These are phyloP conservation scores for Kingdonia uniflora DNA, from an alignment of 164 flowering plant species.

Conservation along the genomic window DNA sequence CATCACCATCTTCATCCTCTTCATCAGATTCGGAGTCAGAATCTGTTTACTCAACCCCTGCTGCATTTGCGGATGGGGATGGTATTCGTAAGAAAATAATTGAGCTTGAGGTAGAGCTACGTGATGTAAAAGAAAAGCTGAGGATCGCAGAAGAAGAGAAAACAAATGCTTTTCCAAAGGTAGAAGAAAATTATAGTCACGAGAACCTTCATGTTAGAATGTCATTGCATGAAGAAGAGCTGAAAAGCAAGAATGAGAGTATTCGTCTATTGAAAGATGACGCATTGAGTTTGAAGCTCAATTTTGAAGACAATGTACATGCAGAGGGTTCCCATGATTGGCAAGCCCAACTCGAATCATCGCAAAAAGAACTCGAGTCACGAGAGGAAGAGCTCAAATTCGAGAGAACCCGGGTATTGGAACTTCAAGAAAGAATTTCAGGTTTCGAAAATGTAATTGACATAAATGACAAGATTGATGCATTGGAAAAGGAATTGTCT, in stretches of 20 bases:
- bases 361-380: constrained; percentile 14
- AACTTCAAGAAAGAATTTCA: constrained; percentile 16
- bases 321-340: too few relatives aligned
- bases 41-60: constrained; percentile 36
- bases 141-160: constrained; percentile 27
- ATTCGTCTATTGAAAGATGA: constrained; percentile 35
- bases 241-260: constrained; percentile 32
- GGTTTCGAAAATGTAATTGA: constrained; percentile 17
- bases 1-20: constrained; percentile 35
- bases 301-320: constrained; percentile 38
- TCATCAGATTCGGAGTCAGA: constrained; percentile 70
- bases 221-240: constrained; percentile 39
- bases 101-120: constrained; percentile 53
- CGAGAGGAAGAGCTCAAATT: constrained; percentile 12
- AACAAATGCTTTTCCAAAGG: constrained; percentile 15
- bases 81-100: constrained; percentile 13
- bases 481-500: constrained; percentile 26
- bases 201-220: constrained; percentile 23
- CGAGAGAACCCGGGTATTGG: constrained; percentile 12
- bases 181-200: constrained; percentile 16
- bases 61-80: constrained; percentile 19
- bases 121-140: constrained; percentile 42
- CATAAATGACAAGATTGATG: constrained; percentile 10
- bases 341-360: too few relatives aligned
- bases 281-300: constrained; percentile 29